These are phyloP conservation scores for Lentinula detonsa DNA, from an alignment of 768 basidiomycete genomes.

Conservation along the genomic window DNA sequence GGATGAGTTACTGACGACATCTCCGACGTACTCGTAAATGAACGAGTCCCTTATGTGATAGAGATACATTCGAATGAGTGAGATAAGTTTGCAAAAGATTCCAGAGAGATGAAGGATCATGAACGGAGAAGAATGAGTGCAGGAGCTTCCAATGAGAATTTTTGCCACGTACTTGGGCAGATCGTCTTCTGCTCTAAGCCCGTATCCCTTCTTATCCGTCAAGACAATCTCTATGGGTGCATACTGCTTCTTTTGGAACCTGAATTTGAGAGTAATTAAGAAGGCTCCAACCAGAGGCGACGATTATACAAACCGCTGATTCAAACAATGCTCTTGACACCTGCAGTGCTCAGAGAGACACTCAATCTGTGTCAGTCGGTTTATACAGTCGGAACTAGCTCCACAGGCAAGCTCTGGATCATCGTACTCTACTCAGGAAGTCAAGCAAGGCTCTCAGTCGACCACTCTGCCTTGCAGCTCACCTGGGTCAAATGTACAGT, in stretches of 20 bases:
- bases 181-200: slow-evolving; percentile 71
- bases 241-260: slow-evolving; percentile 85
- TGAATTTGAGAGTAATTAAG: slow-evolving; percentile 23
- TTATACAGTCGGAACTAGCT: slow-evolving; percentile 89
- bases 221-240: slow-evolving; percentile 83
- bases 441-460: slow-evolving; percentile 13
- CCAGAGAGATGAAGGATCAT: background rate
- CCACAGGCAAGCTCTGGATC: slow-evolving; percentile 72
- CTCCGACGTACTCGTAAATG: slow-evolving; percentile 97
- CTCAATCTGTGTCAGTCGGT: slow-evolving; percentile 94
- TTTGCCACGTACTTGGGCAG: slow-evolving; percentile 49
- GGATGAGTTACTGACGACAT: slow-evolving; percentile 81
- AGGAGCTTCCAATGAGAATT: background rate
- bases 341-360: slow-evolving; percentile 89
- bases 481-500: slow-evolving; percentile 84
- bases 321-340: slow-evolving; percentile 76
- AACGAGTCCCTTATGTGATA: slow-evolving; percentile 64
- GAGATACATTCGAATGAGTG: background rate
- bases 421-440: slow-evolving; percentile 43
- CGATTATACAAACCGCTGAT: slow-evolving; percentile 70
- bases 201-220: slow-evolving; percentile 96
- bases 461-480: slow-evolving; percentile 24
- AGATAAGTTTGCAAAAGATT: background rate
- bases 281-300: background rate
- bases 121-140: slow-evolving; percentile 8